Evolutionary conservation across 257 asterid genomes (phyloP), one percentile per base, ranked within the genome.

Genomic region (Anisodus acutangulus): DNA sequence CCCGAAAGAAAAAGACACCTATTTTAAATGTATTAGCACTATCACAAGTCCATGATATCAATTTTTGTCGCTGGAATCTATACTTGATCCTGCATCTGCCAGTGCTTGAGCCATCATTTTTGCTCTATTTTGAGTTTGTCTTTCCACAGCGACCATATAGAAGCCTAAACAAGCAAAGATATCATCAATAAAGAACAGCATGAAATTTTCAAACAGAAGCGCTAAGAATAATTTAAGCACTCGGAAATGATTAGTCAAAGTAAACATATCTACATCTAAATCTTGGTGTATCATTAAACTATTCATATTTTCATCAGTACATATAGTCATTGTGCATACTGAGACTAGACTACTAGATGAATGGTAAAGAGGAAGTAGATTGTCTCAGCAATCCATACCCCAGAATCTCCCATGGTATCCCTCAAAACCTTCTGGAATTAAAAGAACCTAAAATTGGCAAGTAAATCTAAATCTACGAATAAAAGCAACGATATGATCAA

Each of bases 61-160:
- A 55, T 82, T 68, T 87, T 87, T 87, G 64, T 91, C 88, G 63
- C 88, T 92, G 51, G 80, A 80, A 17, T 89, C 89, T 69, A 88
- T 87, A 78, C 89, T 88, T 9, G 91, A 83, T 84, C 87, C 94
- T 31, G 90, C 93, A 84, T 90, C 95, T 80, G 87, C 89, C 89
- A 91, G 78, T 26, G 92, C 83, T 86, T 87, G 93, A 15, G 94
- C 93, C 92, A 92, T 90, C 94, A 85, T 89, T 86, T 88, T 93
- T 78, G 86, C 94, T 89, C 97, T 88, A 86, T 96, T 94, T 86
- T 94, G 92, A 79, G 85, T 51, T 89, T 96, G 98, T 66, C 98
- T 91, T 81, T 96, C 98, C 53, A 90, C 98, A 37, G 91, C 92
- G 58, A 94, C 99, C 98, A 96, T 94, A 85, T 96, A 96, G 43